Evolutionary conservation across 2,329 filamentous ascomycete species (phyloP), one percentile per base, ranked within the genome.

Genomic region (Sordariomycetes sp.): DNA sequence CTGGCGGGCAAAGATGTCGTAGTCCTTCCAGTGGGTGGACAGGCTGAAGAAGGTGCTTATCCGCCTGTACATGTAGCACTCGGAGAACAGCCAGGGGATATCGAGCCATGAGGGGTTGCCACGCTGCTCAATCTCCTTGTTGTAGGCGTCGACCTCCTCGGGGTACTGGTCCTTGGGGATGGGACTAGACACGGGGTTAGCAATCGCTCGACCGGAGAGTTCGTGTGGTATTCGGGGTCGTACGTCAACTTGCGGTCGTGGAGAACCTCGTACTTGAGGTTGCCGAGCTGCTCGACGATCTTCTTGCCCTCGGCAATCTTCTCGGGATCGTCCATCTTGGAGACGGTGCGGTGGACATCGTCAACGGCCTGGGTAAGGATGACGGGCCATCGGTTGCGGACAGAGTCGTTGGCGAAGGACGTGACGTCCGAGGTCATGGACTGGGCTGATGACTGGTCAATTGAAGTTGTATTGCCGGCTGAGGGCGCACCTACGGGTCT

Each of bases 281-380:
- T 74, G 5, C 81, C 82, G 10, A 98, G 69, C 45, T 82, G 73
- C 52, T 83, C 77, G 27, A 94, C 72, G 39, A 98, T 87, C 47
- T 66, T 68, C 66, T 95, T 95, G 49, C 92, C 92, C 57, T 96
- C 92, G 17, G 73, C 72, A 21, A 69, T 59, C 51, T 82, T 82
- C 39, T 75, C 70, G 8, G 77, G 58, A 33, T 86, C 75, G 23
- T 72, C 66, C 34, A 67, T 65, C 38, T 66, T 61, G 21, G 67
- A 65, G 4, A 82, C 72, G 7, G 83, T 70, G 34, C 84, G 83
- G 62, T 94, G 87, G n/a, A 94, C 71, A 57, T 96, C 90, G 55
- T 98, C 90, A 50, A 98, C 92, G 36, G 82, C 85, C 54, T 87
- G 78, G 12, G 92, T 96, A 47, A 98, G 64, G 53, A 98, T 98